A percentile compares a stretch with the other conserved stretches of the same genome.
Conservation (phyloP, 2,329 filamentous ascomycete genomes). For the Penicillium sp. region DNA sequence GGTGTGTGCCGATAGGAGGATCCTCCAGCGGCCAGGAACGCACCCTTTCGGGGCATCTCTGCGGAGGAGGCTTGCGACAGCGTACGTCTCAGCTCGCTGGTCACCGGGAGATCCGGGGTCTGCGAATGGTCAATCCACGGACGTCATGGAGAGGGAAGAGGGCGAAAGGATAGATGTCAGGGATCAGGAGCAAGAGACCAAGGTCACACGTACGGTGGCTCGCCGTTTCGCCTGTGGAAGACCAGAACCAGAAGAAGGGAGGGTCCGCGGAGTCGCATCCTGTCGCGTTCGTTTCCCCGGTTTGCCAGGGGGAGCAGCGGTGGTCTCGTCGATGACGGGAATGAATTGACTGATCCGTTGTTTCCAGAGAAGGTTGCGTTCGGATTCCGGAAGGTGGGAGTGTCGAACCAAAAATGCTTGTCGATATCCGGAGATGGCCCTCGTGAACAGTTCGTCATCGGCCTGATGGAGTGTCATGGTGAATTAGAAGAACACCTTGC, state of each 20-base stretch:
- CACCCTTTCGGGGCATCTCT: constrained; percentile 24
- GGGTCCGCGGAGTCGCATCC: constrained; percentile 35
- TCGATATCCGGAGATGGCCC: constrained; percentile 40
- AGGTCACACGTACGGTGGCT: constrained; percentile 43
- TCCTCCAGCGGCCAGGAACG: constrained; percentile 23
- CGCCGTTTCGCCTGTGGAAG: constrained; percentile 40
- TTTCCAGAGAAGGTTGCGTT: constrained; percentile 40
- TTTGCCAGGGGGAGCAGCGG: constrained; percentile 27
- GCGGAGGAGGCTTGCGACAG: constrained; percentile 30
- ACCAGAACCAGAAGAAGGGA: constrained; percentile 34
- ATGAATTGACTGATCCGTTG: constrained; percentile 38
- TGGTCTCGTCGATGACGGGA: constrained; percentile 22
- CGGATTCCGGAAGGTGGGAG: constrained; percentile 38
- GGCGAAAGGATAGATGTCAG: constrained; percentile 18
- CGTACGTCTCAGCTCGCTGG: constrained; percentile 29
- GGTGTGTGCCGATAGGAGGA: constrained; percentile 28
- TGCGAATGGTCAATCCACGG: constrained; percentile 40
- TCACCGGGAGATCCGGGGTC: constrained; percentile 36
- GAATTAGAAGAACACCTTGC: constrained; percentile 3
- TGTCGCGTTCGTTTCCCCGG: constrained; percentile 41
- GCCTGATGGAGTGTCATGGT: constrained; percentile 34
- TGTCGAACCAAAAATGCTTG: constrained; percentile 40
- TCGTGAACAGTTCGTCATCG: constrained; percentile 38
- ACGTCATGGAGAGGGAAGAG: constrained; percentile 24
- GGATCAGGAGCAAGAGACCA: constrained; percentile 33